A percentile compares a stretch with the other conserved stretches of the same genome.
These are phyloP conservation scores for Macrolepiota dolichaula DNA, from an alignment of 768 basidiomycete species.

Conservation along the genomic window DNA sequence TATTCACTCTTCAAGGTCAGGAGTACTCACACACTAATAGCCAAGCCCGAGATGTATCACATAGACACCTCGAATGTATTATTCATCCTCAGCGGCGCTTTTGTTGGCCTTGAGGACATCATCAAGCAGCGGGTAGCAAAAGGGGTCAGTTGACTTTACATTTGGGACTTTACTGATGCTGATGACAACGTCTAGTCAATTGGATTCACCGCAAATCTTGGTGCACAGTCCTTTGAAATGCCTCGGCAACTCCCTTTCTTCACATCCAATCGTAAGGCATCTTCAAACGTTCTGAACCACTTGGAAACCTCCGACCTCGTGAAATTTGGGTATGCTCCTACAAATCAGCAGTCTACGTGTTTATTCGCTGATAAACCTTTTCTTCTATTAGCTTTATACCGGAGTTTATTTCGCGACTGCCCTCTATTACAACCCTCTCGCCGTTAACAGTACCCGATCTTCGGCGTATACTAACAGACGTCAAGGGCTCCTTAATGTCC, in stretches of 20 bases:
- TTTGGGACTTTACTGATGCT: slow-evolving; percentile 5
- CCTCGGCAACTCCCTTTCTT: slow-evolving; percentile 62
- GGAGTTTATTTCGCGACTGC: slow-evolving; percentile 92
- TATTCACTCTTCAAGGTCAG: not conserved
- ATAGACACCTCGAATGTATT: slow-evolving; percentile 89
- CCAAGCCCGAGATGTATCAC: slow-evolving; percentile 65
- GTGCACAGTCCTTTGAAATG: slow-evolving; percentile 29
- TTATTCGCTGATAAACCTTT: slow-evolving; percentile 2
- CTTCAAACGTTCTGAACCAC: slow-evolving; percentile 55
- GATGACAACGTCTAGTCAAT: slow-evolving; percentile 61
- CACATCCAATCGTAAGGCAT: slow-evolving; percentile 63
- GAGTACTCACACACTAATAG: slow-evolving; percentile 18
- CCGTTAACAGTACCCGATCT: slow-evolving; percentile 80
- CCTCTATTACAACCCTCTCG: slow-evolving; percentile 81
- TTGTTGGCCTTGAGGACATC: slow-evolving; percentile 85
- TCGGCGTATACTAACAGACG: slow-evolving; percentile 87
- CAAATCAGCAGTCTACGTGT: not conserved
- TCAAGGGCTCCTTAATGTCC: slow-evolving; percentile 85
- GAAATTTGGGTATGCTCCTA: slow-evolving; percentile 63
- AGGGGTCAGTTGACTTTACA: slow-evolving; percentile 54
- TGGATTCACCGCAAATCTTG: slow-evolving; percentile 58
- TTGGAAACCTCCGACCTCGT: slow-evolving; percentile 82
- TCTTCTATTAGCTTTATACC: slow-evolving; percentile 70
- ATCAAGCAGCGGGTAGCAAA: slow-evolving; percentile 79
- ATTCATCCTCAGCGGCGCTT: slow-evolving; percentile 95